Evolutionary conservation across 2,329 filamentous ascomycete genomes (phyloP).

Genomic region (Epichloe sp.): DNA sequence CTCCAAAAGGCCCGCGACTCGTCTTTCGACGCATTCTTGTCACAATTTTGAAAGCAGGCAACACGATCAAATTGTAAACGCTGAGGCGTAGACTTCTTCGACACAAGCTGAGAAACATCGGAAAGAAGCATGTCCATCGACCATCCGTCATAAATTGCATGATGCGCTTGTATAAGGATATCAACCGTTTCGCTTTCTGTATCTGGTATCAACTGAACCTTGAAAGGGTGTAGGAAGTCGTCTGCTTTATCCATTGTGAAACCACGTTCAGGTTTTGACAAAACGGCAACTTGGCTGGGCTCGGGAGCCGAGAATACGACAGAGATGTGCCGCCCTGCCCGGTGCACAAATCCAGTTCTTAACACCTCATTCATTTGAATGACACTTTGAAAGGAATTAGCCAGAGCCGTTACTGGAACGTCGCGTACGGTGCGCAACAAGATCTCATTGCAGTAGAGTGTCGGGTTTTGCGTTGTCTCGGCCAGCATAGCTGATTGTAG

Average conservation of each 20-base stretch:
- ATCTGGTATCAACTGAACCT: conserved; percentile 37
- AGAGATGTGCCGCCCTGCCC: conserved; percentile 22
- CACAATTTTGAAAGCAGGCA: conserved; percentile 31
- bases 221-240: conserved; percentile 42
- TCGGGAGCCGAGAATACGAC: conserved; percentile 44
- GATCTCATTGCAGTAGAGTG: conserved; percentile 67
- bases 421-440: conserved; percentile 41
- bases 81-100: conserved; percentile 24
- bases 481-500: conserved; percentile 70
- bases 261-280: conserved; percentile 21
- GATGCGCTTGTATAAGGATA: conserved; percentile 52
- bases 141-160: conserved; percentile 90
- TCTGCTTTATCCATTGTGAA: conserved; percentile 26
- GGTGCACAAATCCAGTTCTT: conserved; percentile 57
- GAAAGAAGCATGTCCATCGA: conserved; percentile 61
- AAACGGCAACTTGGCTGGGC: conserved; percentile 27
- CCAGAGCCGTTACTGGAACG: conserved; percentile 26
- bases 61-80: conserved; percentile 51
- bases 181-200: conserved; percentile 13
- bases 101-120: conserved; percentile 40
- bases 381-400: conserved; percentile 35
- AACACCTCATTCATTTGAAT: conserved; percentile 50
- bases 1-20: conserved; percentile 54
- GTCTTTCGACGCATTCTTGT: conserved; percentile 18
- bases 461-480: conserved; percentile 48